These are phyloP conservation scores for Barnettozyma populi DNA, from an alignment of 805 yeast species.

Conservation along the genomic window DNA sequence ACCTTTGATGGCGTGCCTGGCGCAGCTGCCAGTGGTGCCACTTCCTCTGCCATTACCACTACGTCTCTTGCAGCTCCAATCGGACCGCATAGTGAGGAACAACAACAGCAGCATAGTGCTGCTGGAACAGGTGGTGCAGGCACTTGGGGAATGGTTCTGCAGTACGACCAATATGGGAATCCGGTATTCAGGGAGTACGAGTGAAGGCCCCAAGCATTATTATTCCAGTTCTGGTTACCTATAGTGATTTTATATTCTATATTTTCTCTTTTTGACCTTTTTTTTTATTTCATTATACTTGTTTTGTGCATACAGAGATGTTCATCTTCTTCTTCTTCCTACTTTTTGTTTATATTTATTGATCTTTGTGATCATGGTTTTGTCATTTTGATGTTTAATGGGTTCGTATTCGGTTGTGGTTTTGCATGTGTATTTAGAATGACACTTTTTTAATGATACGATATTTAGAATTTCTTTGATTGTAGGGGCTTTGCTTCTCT, in stretches of 20 bases:
- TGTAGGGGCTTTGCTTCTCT: too few relatives aligned
- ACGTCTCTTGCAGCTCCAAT: background rate
- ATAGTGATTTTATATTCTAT: background rate
- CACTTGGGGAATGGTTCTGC: conserved; percentile 5
- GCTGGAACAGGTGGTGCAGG: background rate
- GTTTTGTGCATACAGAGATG: background rate
- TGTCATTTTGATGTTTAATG: background rate
- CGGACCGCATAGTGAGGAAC: background rate
- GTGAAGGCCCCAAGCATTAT: background rate
- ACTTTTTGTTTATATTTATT: background rate
- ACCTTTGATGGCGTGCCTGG: background rate
- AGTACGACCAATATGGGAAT: conserved; percentile 8
- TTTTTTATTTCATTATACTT: background rate
- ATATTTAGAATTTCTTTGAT: background rate
- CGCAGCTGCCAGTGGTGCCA: background rate
- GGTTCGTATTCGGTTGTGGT: background rate
- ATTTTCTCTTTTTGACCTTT: too few relatives aligned
- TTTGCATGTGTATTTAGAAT: background rate
- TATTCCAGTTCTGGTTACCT: background rate
- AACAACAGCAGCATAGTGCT: background rate
- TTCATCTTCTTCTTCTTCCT: background rate
- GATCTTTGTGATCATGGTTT: background rate
- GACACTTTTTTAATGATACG: background rate
- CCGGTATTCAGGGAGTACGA: conserved; percentile 8
- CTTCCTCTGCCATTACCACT: background rate